These are phyloP conservation scores for Murraya paniculata DNA, from an alignment of 345 rosid species.

Conservation along the genomic window DNA sequence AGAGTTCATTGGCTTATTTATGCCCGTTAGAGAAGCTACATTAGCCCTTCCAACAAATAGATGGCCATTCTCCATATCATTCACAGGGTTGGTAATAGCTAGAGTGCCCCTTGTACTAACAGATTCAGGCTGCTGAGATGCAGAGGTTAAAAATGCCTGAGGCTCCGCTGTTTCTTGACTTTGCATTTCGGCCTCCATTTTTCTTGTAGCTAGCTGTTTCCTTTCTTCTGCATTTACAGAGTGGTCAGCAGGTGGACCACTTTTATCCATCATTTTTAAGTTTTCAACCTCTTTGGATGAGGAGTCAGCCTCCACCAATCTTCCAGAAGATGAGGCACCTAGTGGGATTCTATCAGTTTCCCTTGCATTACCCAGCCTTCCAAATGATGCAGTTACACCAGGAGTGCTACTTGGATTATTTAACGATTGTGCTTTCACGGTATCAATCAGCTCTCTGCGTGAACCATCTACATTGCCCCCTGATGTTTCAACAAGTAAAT, in stretches of 20 bases:
- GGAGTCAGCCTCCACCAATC: conserved; percentile 46
- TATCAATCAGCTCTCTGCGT: conserved; percentile 49
- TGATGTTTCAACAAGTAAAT: conserved; percentile 17
- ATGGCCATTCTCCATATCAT: conserved; percentile 36
- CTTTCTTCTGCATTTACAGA: conserved; percentile 45
- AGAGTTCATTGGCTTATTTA: conserved; percentile 40
- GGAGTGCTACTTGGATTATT: conserved; percentile 39
- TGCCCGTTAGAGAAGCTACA: conserved; percentile 30
- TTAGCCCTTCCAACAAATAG: conserved; percentile 35
- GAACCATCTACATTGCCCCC: conserved; percentile 49
- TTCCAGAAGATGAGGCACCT: conserved; percentile 44
- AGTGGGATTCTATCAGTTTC: conserved; percentile 33
- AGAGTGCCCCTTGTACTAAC: conserved; percentile 31
- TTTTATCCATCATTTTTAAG: conserved; percentile 45
- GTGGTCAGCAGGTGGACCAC: conserved; percentile 29
- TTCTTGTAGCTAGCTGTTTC: conserved; percentile 38
- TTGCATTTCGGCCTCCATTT: conserved; percentile 44
- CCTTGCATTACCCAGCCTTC: conserved; percentile 42
- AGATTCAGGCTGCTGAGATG: conserved; percentile 39
- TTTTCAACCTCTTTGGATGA: conserved; percentile 42
- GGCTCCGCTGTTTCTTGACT: conserved; percentile 45
- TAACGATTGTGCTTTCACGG: conserved; percentile 43
- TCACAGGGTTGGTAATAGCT: conserved; percentile 23
- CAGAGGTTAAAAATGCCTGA: conserved; percentile 24
- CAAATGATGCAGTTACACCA: conserved; percentile 44